Conservation (phyloP, 2,329 filamentous ascomycete species). For the Achaetomium macrosporum region DNA sequence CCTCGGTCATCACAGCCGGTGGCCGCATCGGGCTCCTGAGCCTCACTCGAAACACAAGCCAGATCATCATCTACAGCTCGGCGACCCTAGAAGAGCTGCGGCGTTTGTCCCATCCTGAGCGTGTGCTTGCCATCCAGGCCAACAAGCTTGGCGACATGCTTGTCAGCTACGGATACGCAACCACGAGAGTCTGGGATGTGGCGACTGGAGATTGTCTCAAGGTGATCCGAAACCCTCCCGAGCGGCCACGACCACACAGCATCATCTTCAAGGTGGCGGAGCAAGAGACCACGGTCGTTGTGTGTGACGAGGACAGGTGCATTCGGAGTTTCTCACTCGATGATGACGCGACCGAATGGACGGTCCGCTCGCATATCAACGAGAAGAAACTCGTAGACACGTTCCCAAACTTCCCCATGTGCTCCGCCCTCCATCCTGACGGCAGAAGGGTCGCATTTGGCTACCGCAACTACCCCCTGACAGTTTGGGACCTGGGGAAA, state of each 20-base stretch:
- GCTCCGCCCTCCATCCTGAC: slow-evolving; percentile 28
- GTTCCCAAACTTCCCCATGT: slow-evolving; percentile 26
- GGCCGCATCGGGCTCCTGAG: slow-evolving; percentile 17
- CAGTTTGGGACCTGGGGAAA: slow-evolving; percentile 28
- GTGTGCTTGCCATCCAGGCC: slow-evolving; percentile 21
- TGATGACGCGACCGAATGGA: slow-evolving; percentile 18
- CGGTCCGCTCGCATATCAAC: slow-evolving; percentile 21
- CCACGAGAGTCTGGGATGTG: slow-evolving; percentile 27
- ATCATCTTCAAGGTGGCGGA: slow-evolving; percentile 24
- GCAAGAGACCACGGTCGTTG: slow-evolving; percentile 19
- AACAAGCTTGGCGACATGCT: slow-evolving; percentile 22
- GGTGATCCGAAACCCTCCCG: slow-evolving; percentile 20
- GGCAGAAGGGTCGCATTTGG: slow-evolving; percentile 26
- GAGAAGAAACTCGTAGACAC: slow-evolving; percentile 23
- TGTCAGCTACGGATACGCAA: slow-evolving; percentile 28
- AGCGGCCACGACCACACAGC: slow-evolving; percentile 23
- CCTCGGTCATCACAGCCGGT: slow-evolving; percentile 14
- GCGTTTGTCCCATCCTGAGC: slow-evolving; percentile 18
- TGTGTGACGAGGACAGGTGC: slow-evolving; percentile 23
- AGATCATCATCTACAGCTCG: slow-evolving; percentile 22
- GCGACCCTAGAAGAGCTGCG: slow-evolving; percentile 22
- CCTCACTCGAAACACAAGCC: slow-evolving; percentile 6
- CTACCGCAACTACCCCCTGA: slow-evolving; percentile 28
- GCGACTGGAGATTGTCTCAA: slow-evolving; percentile 23
- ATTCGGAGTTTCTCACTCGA: slow-evolving; percentile 20